Conservation (phyloP, 1,284 basidiomycete genomes). For the Melampsora americana region DNA sequence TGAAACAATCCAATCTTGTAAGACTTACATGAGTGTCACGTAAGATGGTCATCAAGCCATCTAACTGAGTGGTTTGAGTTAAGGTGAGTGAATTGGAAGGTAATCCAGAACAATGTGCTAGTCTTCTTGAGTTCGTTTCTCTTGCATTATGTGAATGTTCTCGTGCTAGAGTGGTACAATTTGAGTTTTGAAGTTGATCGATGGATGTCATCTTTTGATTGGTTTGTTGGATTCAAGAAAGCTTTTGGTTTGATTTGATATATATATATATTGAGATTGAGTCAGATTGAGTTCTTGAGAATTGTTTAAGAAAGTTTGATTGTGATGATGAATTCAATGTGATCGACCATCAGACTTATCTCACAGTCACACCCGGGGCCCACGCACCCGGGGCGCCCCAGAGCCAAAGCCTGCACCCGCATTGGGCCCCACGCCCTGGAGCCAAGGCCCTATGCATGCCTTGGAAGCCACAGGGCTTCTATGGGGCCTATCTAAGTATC, state of each 20-base stretch:
- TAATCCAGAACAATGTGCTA: slow-evolving; percentile 52
- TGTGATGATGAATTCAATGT: no score
- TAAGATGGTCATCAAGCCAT: slow-evolving; percentile 94
- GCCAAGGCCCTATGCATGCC: no score
- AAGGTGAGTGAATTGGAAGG: slow-evolving; percentile 79
- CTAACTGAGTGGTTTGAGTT: slow-evolving; percentile 82
- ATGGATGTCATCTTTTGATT: background rate
- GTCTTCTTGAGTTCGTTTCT: slow-evolving; percentile 15
- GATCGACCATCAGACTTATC: no score
- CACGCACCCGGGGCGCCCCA: no score
- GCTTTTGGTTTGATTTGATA: background rate
- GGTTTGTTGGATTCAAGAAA: background rate
- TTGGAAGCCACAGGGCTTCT: no score
- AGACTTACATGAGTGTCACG: slow-evolving; percentile 71
- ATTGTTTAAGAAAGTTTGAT: background rate
- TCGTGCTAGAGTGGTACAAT: background rate
- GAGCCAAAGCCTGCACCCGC: no score
- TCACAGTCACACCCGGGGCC: no score
- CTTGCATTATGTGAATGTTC: slow-evolving; percentile 35
- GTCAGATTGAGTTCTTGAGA: background rate
- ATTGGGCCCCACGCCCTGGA: no score
- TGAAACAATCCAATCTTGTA: slow-evolving; percentile 15
- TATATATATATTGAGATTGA: background rate
- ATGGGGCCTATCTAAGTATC: no score
- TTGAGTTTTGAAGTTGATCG: background rate